Base-by-base conservation (phyloP, 257 asterid genomes). In the Sherardia arvensis region DNA sequence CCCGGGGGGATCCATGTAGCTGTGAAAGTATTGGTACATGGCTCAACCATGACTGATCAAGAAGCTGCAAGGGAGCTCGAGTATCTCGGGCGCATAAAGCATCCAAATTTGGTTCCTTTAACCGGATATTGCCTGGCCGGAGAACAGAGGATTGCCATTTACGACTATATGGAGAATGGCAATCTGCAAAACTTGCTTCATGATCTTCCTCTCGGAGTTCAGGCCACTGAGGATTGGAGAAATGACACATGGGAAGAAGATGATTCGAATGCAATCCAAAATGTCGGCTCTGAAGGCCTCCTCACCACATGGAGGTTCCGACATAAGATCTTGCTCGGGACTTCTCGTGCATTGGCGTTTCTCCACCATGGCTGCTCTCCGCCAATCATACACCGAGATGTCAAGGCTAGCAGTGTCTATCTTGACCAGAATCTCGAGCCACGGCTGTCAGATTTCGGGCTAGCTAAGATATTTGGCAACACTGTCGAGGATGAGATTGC, bases 331-430 rank as follows among this genome's bases (percentile, higher is more conserved):
- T 90, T 87, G 2, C 86, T 89, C 7, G 96, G 96, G 65, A 80
- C 87, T 0, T 91, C 96, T 47, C 93, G 96, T 65, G 95, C 96
- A 0, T 79, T 89, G 38, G 96, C 96, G 8, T 89, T 78, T 73
- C 95, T 89, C 53, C 96, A 89, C 74, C 95, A 89, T 26, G 96
- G 96, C 18, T 89, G 96, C 65, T 86, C 81, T 1, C 96, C 96
- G 67, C 87, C 95, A 0, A 89, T 89, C 66, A 83, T 86, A 34
- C 96, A 89, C 67, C 64, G 95, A 57, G 96, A 89, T 10, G 83
- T 89, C 26, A 89, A 78, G 72, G 95, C 96, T 8, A 89, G 96
- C 68, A 89, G 94, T 15, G 89, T 89, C 26, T 89, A 83, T 78
- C 80, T 89, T 22, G 96, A 89, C 71, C 76, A 78, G 1, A 83